Evolutionary conservation across 768 basidiomycete genomes (phyloP).

Genomic region (Galerina sulciceps): DNA sequence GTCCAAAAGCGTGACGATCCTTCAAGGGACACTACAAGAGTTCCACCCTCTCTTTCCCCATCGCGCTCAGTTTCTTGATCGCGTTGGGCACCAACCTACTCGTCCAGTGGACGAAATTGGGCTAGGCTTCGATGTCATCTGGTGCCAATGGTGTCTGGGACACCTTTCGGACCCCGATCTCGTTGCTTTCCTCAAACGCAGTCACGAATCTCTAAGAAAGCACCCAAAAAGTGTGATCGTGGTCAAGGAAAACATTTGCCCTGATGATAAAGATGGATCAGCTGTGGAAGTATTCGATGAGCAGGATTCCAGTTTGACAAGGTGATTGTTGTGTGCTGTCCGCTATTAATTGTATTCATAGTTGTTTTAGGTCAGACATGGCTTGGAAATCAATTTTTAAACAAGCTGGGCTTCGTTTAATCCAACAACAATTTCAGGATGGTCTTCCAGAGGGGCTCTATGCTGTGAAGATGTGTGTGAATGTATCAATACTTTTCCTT

Average conservation of each 20-base stretch:
- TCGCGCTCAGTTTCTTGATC: conserved; percentile 56
- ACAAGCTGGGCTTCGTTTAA: conserved; percentile 70
- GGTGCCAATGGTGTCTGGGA: conserved; percentile 98
- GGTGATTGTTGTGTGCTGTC: conserved; percentile 47
- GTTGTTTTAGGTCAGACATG: conserved; percentile 69
- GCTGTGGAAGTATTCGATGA: conserved; percentile 73
- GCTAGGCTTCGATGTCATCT: conserved; percentile 86
- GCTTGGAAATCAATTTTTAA: conserved; percentile 81
- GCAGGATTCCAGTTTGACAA: conserved; percentile 87
- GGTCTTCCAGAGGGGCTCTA: conserved; percentile 86
- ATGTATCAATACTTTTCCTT: background rate
- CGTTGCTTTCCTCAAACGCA: conserved; percentile 71
- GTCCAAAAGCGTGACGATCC: conserved; percentile 75
- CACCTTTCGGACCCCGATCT: conserved; percentile 82
- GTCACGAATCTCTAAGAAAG: conserved; percentile 57
- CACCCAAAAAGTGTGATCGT: conserved; percentile 66
- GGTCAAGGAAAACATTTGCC: conserved; percentile 91
- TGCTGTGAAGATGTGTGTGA: conserved; percentile 81
- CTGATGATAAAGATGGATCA: conserved; percentile 52
- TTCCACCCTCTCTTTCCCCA: conserved; percentile 71
- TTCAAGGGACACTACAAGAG: conserved; percentile 79
- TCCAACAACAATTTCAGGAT: conserved; percentile 77
- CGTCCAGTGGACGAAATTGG: conserved; percentile 49
- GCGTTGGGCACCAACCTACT: conserved; percentile 63
- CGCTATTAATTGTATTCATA: conserved; percentile 1